A percentile compares a stretch with the other conserved stretches of the same genome.
Evolutionary conservation across 495 filamentous ascomycete species (phyloP).

Genomic region (Xylaria grammica): DNA sequence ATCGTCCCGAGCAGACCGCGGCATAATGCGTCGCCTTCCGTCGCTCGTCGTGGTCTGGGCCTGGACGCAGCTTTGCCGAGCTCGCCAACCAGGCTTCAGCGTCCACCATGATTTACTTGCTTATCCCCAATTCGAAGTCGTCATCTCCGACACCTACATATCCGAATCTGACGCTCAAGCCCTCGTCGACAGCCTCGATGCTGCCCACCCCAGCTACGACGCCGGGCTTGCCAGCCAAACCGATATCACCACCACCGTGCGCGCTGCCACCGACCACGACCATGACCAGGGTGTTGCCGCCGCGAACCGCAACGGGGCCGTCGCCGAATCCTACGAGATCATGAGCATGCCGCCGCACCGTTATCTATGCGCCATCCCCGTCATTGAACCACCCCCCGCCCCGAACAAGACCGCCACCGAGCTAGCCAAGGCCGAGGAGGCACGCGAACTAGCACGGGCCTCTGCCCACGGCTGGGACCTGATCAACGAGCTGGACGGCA

Average conservation of each 20-base stretch:
- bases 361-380: slow-evolving; percentile 86
- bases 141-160: slow-evolving; percentile 76
- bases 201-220: slow-evolving; percentile 36
- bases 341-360: slow-evolving; percentile 71
- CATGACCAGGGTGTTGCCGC: slow-evolving; percentile 29
- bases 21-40: slow-evolving; percentile 56
- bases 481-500: slow-evolving; percentile 82
- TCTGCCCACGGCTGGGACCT: slow-evolving; percentile 87
- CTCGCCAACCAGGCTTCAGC: slow-evolving; percentile 55
- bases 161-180: slow-evolving; percentile 71
- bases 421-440: slow-evolving; percentile 72
- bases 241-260: slow-evolving; percentile 43
- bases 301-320: slow-evolving; percentile 26
- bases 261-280: slow-evolving; percentile 34
- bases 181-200: slow-evolving; percentile 50
- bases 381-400: slow-evolving; percentile 59
- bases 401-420: slow-evolving; percentile 66
- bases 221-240: slow-evolving; percentile 39
- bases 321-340: slow-evolving; percentile 67
- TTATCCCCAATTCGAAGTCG: slow-evolving; percentile 89
- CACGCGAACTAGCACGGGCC: slow-evolving; percentile 83
- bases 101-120: slow-evolving; percentile 92
- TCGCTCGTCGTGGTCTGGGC: slow-evolving; percentile 41
- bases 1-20: slow-evolving; percentile 38
- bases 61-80: slow-evolving; percentile 42